phyloP scores from a whole-genome alignment of 805 yeast species.

The Naumovozyma castellii region DNA sequence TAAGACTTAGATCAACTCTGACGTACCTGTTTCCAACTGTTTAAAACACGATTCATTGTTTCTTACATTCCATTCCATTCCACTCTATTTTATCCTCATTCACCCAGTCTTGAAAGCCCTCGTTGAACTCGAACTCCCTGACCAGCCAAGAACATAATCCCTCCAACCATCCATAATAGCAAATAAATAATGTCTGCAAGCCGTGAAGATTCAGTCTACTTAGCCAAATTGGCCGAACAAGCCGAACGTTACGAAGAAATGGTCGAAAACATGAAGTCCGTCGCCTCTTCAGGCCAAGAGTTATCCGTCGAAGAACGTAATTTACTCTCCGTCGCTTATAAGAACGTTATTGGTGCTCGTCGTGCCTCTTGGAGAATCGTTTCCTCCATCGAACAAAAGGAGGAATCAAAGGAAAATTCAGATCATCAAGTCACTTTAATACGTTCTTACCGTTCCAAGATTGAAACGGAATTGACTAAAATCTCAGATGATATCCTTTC shows the following conservation, averaged over 20 bases:
- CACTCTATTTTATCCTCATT: too few species aligned
- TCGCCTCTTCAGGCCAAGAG: slow-evolving; percentile 93
- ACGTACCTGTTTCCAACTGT: too few species aligned
- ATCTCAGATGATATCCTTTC: slow-evolving; percentile 89
- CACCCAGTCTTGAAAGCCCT: too few species aligned
- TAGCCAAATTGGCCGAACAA: slow-evolving; percentile 97
- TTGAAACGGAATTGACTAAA: slow-evolving; percentile 83
- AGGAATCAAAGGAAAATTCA: slow-evolving; percentile 83
- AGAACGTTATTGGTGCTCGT: slow-evolving; percentile 97
- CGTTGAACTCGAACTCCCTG: too few species aligned
- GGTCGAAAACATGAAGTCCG: slow-evolving; percentile 98
- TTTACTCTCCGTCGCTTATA: slow-evolving; percentile 92
- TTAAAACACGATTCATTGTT: too few species aligned
- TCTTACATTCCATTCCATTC: too few species aligned
- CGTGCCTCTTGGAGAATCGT: slow-evolving; percentile 99
- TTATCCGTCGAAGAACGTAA: slow-evolving; percentile 96
- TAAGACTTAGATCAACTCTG: too few species aligned
- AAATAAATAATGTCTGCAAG: slow-evolving; percentile 52
- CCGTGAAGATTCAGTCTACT: slow-evolving; percentile 96
- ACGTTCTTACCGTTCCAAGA: slow-evolving; percentile 89
- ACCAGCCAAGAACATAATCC: not conserved
- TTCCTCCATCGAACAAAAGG: slow-evolving; percentile 95
- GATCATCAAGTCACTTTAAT: slow-evolving; percentile 82
- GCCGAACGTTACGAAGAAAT: slow-evolving; percentile 99
- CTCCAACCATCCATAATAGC: not conserved